These are phyloP conservation scores for Candida insectorum DNA, from an alignment of 805 yeast genomes.

Conservation along the genomic window DNA sequence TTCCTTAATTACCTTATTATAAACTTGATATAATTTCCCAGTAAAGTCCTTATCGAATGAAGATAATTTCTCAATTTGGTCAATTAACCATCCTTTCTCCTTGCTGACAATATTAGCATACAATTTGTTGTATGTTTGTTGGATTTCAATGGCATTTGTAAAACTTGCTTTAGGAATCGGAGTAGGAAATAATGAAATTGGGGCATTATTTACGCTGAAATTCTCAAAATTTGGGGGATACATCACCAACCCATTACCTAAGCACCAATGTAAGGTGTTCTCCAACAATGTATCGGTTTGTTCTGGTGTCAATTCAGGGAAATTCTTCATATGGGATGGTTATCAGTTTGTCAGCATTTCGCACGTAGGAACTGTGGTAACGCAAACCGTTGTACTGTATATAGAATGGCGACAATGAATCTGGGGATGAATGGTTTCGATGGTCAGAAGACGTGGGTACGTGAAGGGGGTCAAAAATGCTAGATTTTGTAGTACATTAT, in stretches of 20 bases:
- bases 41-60: conserved; percentile 73
- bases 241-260: conserved; percentile 80
- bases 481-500: no score
- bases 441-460: not conserved
- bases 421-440: no score
- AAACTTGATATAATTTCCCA: conserved; percentile 66
- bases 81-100: conserved; percentile 56
- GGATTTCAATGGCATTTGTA: conserved; percentile 62
- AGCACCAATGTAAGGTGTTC: conserved; percentile 67
- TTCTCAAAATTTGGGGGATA: conserved; percentile 57
- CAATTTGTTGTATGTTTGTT: conserved; percentile 64
- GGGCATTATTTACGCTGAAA: conserved; percentile 61
- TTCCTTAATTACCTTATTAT: conserved; percentile 44
- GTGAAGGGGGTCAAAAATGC: conserved; percentile 1
- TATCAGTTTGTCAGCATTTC: not conserved
- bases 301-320: conserved; percentile 27
- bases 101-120: conserved; percentile 66
- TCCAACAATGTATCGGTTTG: conserved; percentile 35
- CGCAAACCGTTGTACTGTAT: no score
- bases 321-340: conserved; percentile 25
- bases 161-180: conserved; percentile 75
- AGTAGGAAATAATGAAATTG: conserved; percentile 87
- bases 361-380: no score
- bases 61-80: conserved; percentile 53
- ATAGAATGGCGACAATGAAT: no score